These are phyloP conservation scores for Aspergillus olivimuriae DNA, from an alignment of 495 filamentous ascomycete genomes.

Conservation along the genomic window DNA sequence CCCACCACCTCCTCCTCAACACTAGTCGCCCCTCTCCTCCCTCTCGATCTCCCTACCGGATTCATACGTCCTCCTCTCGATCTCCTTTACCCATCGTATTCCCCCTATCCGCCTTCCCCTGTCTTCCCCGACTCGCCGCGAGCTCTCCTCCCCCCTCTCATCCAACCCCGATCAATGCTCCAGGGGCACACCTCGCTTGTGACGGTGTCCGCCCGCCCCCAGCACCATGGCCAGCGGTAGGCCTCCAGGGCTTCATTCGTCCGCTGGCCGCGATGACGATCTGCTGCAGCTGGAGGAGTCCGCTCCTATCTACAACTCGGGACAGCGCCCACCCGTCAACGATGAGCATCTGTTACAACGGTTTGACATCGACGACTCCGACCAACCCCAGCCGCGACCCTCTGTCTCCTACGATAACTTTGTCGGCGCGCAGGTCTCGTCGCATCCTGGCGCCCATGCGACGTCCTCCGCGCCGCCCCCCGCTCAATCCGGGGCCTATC, in stretches of 20 bases:
- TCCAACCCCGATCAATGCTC: conserved; percentile 35
- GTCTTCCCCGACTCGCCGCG: not conserved
- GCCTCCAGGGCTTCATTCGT: conserved; percentile 54
- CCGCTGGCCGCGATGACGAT: conserved; percentile 56
- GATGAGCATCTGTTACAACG: conserved; percentile 70
- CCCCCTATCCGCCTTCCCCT: not conserved
- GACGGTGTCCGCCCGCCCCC: conserved; percentile 37
- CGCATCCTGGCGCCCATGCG: conserved; percentile 34
- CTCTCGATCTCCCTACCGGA: too few species aligned
- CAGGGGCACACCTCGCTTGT: conserved; percentile 31
- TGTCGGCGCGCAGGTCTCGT: conserved; percentile 58
- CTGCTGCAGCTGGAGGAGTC: conserved; percentile 68
- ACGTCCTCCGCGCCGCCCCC: conserved; percentile 21
- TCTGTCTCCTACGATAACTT: conserved; percentile 95
- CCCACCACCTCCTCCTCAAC: too few species aligned
- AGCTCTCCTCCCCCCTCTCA: not conserved
- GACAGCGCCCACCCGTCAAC: conserved; percentile 63
- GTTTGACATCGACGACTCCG: conserved; percentile 61
- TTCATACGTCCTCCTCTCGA: too few species aligned
- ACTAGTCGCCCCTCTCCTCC: too few species aligned
- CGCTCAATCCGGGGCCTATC: conserved; percentile 24
- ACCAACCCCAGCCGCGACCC: conserved; percentile 59
- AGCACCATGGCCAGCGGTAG: conserved; percentile 55
- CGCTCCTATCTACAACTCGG: conserved; percentile 63
- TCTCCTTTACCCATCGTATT: too few species aligned